Evolutionary conservation across 768 basidiomycete genomes (phyloP).

Genomic region (Pleurotus salmoneostramineus): DNA sequence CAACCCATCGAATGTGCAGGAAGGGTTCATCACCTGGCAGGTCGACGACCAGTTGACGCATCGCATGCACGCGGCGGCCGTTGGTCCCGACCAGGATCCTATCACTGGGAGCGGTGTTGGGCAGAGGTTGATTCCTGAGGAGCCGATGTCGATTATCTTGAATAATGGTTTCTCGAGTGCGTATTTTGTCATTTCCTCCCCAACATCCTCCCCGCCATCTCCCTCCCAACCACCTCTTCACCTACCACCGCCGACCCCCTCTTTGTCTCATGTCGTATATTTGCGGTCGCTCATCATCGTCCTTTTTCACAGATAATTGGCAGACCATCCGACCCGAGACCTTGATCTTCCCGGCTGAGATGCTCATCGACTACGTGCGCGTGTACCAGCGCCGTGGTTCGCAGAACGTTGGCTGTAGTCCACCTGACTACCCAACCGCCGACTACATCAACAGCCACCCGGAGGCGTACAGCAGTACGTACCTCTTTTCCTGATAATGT

Average conservation of each 20-base stretch:
- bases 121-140: conserved; percentile 57
- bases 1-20: conserved; percentile 46
- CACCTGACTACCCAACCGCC: conserved; percentile 59
- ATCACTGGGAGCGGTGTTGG: conserved; percentile 46
- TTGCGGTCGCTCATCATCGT: neutral
- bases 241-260: neutral
- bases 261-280: neutral
- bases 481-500: neutral
- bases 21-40: conserved; percentile 77
- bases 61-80: conserved; percentile 50
- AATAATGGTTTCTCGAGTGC: conserved; percentile 61
- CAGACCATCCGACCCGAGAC: conserved; percentile 51
- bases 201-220: neutral
- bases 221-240: conserved; percentile 9
- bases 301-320: conserved; percentile 49
- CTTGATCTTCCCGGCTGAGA: conserved; percentile 65
- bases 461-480: conserved; percentile 58
- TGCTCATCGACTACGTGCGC: conserved; percentile 76
- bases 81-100: conserved; percentile 32
- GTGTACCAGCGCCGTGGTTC: conserved; percentile 68
- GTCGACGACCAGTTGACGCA: conserved; percentile 50
- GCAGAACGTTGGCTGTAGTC: conserved; percentile 65
- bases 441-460: conserved; percentile 56
- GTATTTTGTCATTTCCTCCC: conserved; percentile 16
- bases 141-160: conserved; percentile 56